Evolutionary conservation across 2,329 filamentous ascomycete genomes (phyloP).

Genomic region (Myotisia sp.): DNA sequence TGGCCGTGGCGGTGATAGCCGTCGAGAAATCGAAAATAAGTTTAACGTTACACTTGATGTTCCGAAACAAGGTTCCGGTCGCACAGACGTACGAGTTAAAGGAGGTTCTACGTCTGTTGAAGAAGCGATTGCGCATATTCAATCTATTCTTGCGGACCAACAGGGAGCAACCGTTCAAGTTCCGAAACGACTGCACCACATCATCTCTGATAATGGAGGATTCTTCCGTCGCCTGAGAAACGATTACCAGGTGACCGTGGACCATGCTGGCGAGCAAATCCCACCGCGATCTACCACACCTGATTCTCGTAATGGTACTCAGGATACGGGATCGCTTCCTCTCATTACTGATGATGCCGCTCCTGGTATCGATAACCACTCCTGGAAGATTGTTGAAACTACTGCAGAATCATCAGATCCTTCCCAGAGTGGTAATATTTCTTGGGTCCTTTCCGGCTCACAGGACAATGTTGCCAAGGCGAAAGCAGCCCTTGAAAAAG

Average conservation of each 20-base stretch:
- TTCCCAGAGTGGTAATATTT: constrained; percentile 33
- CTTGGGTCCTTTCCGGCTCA: constrained; percentile 76
- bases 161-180: constrained; percentile 78
- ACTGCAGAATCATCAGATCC: constrained; percentile 14
- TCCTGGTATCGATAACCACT: constrained; percentile 51
- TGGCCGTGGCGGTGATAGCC: constrained; percentile 76
- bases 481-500: constrained; percentile 56
- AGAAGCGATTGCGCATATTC: constrained; percentile 74
- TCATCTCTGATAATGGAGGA: constrained; percentile 66
- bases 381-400: constrained; percentile 64
- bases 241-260: constrained; percentile 77
- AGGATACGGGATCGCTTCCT: constrained; percentile 51
- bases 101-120: constrained; percentile 67
- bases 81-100: constrained; percentile 72
- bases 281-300: constrained; percentile 49
- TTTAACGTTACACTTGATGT: constrained; percentile 83
- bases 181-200: constrained; percentile 68
- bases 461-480: constrained; percentile 71
- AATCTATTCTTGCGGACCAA: constrained; percentile 62
- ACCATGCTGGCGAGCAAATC: constrained; percentile 68
- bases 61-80: constrained; percentile 71
- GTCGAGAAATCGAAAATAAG: constrained; percentile 69
- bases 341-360: constrained; percentile 79
- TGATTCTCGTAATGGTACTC: constrained; percentile 38
- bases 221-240: constrained; percentile 84